These are phyloP conservation scores for Parietichytrium sp. DNA, from an alignment of 108 stramenopile species.

Conservation along the genomic window DNA sequence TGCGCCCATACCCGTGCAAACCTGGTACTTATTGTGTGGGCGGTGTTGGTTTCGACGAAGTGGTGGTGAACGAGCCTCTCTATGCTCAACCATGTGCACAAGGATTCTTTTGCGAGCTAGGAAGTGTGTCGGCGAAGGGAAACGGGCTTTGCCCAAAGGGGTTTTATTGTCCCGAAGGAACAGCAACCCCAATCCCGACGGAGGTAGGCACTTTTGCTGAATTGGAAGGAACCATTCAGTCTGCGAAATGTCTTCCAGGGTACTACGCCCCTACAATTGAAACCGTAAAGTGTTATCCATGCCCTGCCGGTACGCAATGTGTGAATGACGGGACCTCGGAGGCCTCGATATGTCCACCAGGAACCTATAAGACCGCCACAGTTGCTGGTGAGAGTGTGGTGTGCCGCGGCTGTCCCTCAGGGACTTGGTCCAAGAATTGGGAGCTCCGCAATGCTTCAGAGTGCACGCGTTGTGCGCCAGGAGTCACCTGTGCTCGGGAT, in stretches of 20 bases:
- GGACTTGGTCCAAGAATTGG: conserved; percentile 84
- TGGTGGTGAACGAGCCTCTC: conserved; percentile 48
- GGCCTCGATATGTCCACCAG: conserved; percentile 61
- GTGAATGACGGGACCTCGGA: conserved; percentile 59
- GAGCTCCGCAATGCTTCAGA: conserved; percentile 74
- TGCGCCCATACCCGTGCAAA: conserved; percentile 67
- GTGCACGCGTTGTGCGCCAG: conserved; percentile 73
- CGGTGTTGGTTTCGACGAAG: conserved; percentile 55
- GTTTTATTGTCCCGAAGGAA: conserved; percentile 68
- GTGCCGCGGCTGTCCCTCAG: conserved; percentile 59
- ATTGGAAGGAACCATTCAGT: conserved; percentile 65
- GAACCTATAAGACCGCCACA: conserved; percentile 55
- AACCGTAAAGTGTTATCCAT: conserved; percentile 69
- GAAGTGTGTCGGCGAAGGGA: conserved; percentile 52
- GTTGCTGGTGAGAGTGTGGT: conserved; percentile 43
- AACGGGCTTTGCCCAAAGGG: conserved; percentile 64
- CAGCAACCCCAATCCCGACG: conserved; percentile 74
- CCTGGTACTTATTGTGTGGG: conserved; percentile 67
- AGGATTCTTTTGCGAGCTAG: conserved; percentile 68
- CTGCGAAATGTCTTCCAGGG: conserved; percentile 68
- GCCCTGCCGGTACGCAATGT: conserved; percentile 73
- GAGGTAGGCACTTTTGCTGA: conserved; percentile 71
- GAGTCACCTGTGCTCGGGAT: conserved; percentile 72
- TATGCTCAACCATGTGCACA: conserved; percentile 65
- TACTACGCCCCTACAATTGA: conserved; percentile 74